Conservation (phyloP, 164 flowering plant genomes). For the Cinnamomum chago region DNA sequence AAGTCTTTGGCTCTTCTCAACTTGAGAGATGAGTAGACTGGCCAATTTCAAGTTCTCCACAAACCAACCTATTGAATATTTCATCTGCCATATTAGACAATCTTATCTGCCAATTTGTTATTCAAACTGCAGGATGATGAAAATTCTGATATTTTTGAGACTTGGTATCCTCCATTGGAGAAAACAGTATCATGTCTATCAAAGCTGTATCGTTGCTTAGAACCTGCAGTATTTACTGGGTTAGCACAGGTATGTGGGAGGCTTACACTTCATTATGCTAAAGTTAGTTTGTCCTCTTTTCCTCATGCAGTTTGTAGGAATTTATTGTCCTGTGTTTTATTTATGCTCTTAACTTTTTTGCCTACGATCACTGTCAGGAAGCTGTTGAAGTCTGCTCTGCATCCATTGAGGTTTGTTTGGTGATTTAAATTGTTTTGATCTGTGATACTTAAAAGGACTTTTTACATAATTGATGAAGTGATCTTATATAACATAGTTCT, state of each 20-base stretch:
- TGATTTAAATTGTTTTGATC: conserved; percentile 1
- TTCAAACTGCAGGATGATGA: conserved; percentile 48
- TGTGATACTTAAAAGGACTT: not conserved
- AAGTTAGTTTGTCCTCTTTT: not conserved
- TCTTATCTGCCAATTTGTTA: not conserved
- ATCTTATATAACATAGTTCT: not conserved
- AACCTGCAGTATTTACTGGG: conserved; percentile 90
- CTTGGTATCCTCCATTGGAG: conserved; percentile 98
- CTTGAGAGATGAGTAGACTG: not conserved
- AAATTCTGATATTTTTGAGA: conserved; percentile 54
- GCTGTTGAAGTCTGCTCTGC: conserved; percentile 87
- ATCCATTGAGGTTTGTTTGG: conserved; percentile 77
- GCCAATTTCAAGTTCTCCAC: not conserved
- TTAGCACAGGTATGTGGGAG: conserved; percentile 74
- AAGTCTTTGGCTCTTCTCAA: not conserved
- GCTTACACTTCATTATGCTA: not conserved
- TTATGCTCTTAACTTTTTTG: conserved; percentile 5
- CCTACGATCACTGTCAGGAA: conserved; percentile 52
- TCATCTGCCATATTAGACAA: not conserved
- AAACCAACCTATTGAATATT: not conserved
- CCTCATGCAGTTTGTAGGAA: not conserved
- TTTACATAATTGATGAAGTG: not conserved
- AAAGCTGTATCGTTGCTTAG: conserved; percentile 82
- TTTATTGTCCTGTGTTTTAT: not conserved
- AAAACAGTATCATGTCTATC: conserved; percentile 86